These are phyloP conservation scores for Nasturtium officinale DNA, from an alignment of 345 rosid species.

Conservation along the genomic window DNA sequence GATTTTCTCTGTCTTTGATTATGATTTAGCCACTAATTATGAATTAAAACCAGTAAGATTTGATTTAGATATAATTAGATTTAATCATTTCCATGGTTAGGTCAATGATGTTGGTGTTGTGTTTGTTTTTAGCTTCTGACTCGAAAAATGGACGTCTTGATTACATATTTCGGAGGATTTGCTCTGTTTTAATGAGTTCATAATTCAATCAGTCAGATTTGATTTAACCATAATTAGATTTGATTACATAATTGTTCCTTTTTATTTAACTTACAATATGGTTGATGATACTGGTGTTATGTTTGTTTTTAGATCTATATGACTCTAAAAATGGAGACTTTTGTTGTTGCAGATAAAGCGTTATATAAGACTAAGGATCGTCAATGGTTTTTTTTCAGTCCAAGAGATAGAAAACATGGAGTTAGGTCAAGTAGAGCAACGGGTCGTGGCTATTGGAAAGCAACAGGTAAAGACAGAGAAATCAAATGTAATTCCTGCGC, in stretches of 20 bases:
- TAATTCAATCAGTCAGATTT: neutral
- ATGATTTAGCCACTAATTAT: neutral
- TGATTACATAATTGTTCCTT: neutral
- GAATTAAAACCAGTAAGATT: neutral
- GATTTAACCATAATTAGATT: neutral
- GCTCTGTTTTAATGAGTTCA: neutral
- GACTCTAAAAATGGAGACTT: neutral
- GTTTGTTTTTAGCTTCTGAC: constrained; percentile 19
- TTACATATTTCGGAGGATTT: neutral
- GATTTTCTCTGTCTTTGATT: neutral
- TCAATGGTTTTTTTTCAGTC: constrained; percentile 91
- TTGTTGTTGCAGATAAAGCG: constrained; percentile 58
- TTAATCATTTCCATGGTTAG: neutral
- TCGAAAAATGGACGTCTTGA: constrained; percentile 30
- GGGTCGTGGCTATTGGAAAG: constrained; percentile 79
- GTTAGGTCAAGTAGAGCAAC: constrained; percentile 89
- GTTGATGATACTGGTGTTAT: neutral
- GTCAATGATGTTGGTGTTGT: neutral
- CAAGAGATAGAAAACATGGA: constrained; percentile 81
- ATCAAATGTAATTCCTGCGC: constrained; percentile 54
- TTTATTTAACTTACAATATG: neutral
- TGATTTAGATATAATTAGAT: too few relatives aligned
- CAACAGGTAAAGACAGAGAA: constrained; percentile 79
- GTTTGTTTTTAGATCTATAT: neutral
- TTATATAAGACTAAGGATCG: constrained; percentile 76